These are phyloP conservation scores for Alternaria dauci DNA, from an alignment of 2,329 filamentous ascomycete genomes.

Conservation along the genomic window DNA sequence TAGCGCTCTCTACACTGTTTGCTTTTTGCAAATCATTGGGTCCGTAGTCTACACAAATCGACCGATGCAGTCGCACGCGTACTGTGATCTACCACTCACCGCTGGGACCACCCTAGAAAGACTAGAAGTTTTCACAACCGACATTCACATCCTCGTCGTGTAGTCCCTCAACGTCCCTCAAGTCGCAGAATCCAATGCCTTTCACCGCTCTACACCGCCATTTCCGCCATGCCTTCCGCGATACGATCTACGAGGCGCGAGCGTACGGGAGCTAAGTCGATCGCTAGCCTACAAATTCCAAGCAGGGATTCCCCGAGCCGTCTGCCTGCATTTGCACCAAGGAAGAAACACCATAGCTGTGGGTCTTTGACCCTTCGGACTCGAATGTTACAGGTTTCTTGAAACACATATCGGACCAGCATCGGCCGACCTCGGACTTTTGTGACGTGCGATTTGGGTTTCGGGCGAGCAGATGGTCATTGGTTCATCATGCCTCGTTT, in stretches of 20 bases:
- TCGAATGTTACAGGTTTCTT: constrained; percentile 11
- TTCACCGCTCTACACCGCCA: constrained; percentile 35
- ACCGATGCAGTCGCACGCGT: constrained; percentile 10
- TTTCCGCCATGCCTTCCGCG: constrained; percentile 13
- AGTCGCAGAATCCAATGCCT: constrained; percentile 6
- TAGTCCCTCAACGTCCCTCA: constrained; percentile 5
- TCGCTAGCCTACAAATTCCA: constrained; percentile 13
- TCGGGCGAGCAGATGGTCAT: constrained; percentile 2
- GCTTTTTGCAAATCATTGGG: constrained; percentile 8
- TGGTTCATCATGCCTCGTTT: constrained; percentile 9
- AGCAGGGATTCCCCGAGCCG: constrained; percentile 17
- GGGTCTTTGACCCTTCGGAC: constrained; percentile 7
- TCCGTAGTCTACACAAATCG: constrained; percentile 8
- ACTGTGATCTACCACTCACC: constrained; percentile 1
- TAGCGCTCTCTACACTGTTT: constrained; percentile 3
- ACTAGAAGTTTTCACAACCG: background rate
- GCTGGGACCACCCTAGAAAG: constrained; percentile 5
- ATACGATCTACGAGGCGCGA: constrained; percentile 14
- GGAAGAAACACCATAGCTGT: constrained; percentile 10
- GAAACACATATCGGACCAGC: constrained; percentile 7
- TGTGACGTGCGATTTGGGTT: constrained; percentile 2
- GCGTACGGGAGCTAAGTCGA: constrained; percentile 15
- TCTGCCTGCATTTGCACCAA: constrained; percentile 4
- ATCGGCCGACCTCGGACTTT: constrained; percentile 9
- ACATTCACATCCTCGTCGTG: constrained; percentile 1